These are phyloP conservation scores for Myxozyma mucilagina DNA, from an alignment of 805 yeast genomes.

Conservation along the genomic window DNA sequence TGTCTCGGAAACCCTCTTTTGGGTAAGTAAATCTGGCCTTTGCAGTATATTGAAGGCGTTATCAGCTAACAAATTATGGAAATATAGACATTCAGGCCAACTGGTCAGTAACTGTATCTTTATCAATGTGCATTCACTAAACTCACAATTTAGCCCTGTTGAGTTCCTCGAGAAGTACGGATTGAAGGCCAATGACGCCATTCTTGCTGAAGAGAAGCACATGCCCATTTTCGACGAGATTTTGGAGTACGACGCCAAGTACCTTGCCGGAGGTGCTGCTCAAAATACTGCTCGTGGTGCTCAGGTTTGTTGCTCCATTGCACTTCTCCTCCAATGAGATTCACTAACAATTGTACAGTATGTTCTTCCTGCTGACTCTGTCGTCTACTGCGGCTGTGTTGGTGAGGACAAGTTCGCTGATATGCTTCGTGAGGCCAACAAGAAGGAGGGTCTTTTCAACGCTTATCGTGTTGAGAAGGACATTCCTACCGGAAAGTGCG, in stretches of 20 bases:
- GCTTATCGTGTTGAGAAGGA: slow-evolving; percentile 70
- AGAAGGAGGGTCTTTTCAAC: slow-evolving; percentile 82
- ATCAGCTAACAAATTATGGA: background rate
- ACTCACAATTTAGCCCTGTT: slow-evolving; percentile 15
- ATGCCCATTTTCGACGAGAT: slow-evolving; percentile 83
- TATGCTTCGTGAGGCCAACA: slow-evolving; percentile 77
- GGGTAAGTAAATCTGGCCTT: slow-evolving; percentile 15
- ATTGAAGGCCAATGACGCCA: slow-evolving; percentile 90
- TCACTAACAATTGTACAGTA: slow-evolving; percentile 42
- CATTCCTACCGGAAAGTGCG: slow-evolving; percentile 94
- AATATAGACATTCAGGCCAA: slow-evolving; percentile 32
- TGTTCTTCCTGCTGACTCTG: slow-evolving; percentile 75
- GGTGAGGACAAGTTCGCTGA: slow-evolving; percentile 89
- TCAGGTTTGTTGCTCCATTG: slow-evolving; percentile 45
- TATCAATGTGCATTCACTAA: background rate
- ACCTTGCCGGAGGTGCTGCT: slow-evolving; percentile 99
- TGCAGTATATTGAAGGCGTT: background rate
- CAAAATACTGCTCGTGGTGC: slow-evolving; percentile 99
- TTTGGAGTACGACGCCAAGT: slow-evolving; percentile 56
- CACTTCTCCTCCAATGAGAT: background rate
- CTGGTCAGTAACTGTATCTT: slow-evolving; percentile 16
- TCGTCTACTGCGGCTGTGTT: slow-evolving; percentile 93
- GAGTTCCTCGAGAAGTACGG: slow-evolving; percentile 66
- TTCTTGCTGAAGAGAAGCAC: slow-evolving; percentile 80
- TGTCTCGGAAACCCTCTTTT: slow-evolving; percentile 35